Base-by-base conservation (phyloP, 345 rosid species). In the Eucalyptus regnans region DNA sequence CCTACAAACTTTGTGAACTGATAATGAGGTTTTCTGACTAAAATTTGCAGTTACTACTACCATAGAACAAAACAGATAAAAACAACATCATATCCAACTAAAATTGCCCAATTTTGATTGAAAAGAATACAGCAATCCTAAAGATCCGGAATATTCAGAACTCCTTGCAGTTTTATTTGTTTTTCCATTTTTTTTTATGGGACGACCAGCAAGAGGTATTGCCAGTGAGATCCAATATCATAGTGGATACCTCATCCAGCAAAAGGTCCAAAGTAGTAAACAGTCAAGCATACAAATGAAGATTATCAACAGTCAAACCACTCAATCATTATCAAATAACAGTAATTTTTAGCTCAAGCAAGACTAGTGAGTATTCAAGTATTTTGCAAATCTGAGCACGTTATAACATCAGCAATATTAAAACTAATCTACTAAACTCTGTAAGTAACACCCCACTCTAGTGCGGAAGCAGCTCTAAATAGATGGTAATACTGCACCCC, bases 1-100 rank as follows among this genome's bases (percentile, higher is more conserved):
- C 97, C 99, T 98, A 81, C 87, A 88, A 86, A 86, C 71, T 87
- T 89, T 54, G 86, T 68, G 88, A 66, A 54, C n/a, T 29, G 68
- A 50, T 13, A 52, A 86, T 50, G 64, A 50, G 54, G 76, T 50
- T 44, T 56, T 31, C 87, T 66, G 43, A 50, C 54, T 6, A 48
- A 50, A 41, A 15, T 13, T 49, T 85, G 56, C 37, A 86, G 56
- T 33, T 17, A 58, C 56, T 22, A 20, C 2, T 15, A 86, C 62
- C 62, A 17, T 0, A 44, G 50, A 20, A 68, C 33, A 68, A 51
- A 48, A 49, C 68, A 43, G 29, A 31, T 50, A 68, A 68, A 87
- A 85, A 50, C 7, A 17, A 87, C 41, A 22, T 76, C 4, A 76
- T 6, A 11, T 41, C 48, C 84, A 41, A 20, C 48, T 6, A 41